Percentiles rank a stretch among this genome's conserved stretches.
Conservation (phyloP, 495 filamentous ascomycete species). For the Neurospora terricola region DNA sequence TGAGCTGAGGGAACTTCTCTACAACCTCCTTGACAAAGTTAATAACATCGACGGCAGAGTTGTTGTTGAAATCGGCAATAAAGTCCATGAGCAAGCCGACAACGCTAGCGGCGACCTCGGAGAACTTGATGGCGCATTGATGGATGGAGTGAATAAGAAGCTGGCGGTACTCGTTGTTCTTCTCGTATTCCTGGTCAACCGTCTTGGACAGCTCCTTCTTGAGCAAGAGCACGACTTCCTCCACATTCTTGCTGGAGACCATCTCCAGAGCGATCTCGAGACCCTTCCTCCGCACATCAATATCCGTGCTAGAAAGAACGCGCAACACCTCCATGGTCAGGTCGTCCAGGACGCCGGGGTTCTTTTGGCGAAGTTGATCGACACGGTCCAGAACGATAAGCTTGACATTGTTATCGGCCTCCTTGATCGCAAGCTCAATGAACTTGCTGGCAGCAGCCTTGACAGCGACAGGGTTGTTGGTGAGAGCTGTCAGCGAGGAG, state of each 20-base stretch:
- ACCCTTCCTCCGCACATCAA: constrained; percentile 91
- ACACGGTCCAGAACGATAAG: constrained; percentile 95
- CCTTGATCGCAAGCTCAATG: constrained; percentile 92
- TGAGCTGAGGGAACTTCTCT: constrained; percentile 90
- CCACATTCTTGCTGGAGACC: constrained; percentile 98
- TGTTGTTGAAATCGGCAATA: constrained; percentile 96
- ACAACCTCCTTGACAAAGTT: constrained; percentile 98
- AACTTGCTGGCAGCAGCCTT: constrained; percentile 95
- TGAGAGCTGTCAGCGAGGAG: constrained; percentile 90
- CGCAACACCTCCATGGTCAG: constrained; percentile 97
- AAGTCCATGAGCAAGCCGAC: constrained; percentile 99
- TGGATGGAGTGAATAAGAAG: constrained; percentile 95
- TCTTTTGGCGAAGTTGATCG: constrained; percentile 80
- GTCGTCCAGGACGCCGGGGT: constrained; percentile 89
- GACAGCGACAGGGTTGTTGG: constrained; percentile 93
- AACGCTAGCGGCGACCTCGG: constrained; percentile 92
- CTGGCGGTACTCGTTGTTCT: constrained; percentile 95
- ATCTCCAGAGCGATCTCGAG: constrained; percentile 89
- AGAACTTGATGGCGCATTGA: constrained; percentile 97
- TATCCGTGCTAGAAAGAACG: constrained; percentile 90
- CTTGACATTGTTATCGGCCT: constrained; percentile 98
- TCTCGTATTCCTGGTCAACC: constrained; percentile 97
- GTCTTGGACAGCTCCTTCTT: constrained; percentile 98
- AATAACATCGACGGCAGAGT: constrained; percentile 94
- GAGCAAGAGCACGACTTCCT: constrained; percentile 89